phyloP scores from a whole-genome alignment of 768 basidiomycete genomes.

The Agaricus subrufescens region DNA sequence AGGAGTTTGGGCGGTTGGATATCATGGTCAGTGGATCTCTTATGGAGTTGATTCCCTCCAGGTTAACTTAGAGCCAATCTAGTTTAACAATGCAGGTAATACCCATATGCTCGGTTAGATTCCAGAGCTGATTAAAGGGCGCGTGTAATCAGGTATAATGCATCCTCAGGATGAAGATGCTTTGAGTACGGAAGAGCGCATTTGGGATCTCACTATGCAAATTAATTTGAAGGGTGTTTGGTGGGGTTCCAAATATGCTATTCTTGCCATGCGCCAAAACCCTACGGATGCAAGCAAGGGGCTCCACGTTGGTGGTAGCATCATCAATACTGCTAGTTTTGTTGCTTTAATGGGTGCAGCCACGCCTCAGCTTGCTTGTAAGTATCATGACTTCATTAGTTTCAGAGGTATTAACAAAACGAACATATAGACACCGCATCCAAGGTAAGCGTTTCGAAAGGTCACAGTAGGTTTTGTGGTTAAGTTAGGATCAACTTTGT shows the following conservation, averaged over 20 bases:
- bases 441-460: slow-evolving; percentile 46
- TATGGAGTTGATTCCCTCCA: background rate
- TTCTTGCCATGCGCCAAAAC: slow-evolving; percentile 94
- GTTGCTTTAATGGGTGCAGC: slow-evolving; percentile 95
- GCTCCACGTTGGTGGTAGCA: slow-evolving; percentile 78
- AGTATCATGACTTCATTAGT: slow-evolving; percentile 16
- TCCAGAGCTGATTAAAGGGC: background rate
- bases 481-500: background rate
- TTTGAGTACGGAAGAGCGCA: slow-evolving; percentile 91
- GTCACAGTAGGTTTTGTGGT: background rate
- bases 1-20: slow-evolving; percentile 90
- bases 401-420: no score
- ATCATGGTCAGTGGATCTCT: slow-evolving; percentile 64
- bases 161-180: slow-evolving; percentile 94
- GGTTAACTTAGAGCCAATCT: background rate
- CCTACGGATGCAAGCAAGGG: slow-evolving; percentile 77
- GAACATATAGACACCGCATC: slow-evolving; percentile 77
- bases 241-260: slow-evolving; percentile 99
- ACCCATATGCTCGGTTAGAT: background rate
- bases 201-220: slow-evolving; percentile 93
- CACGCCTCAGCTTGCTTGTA: slow-evolving; percentile 97
- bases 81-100: slow-evolving; percentile 93
- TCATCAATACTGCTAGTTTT: slow-evolving; percentile 98
- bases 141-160: slow-evolving; percentile 76
- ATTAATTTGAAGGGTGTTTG: slow-evolving; percentile 99